Evolutionary conservation across 768 basidiomycete species (phyloP).

Genomic region (Leucosporidium yakuticum): DNA sequence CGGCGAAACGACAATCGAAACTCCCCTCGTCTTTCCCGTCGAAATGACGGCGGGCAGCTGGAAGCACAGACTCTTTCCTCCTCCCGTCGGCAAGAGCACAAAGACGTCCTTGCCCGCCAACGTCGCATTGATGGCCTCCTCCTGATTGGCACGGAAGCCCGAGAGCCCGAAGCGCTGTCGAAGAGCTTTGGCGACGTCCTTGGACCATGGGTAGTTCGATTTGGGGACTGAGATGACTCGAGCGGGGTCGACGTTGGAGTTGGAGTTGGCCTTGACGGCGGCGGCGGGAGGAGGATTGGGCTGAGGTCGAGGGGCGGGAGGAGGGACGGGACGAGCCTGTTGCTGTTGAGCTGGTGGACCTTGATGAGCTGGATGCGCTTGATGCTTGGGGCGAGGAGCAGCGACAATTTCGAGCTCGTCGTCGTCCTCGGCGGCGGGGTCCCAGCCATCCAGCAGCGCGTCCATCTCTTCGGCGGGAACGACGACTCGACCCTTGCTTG

Average conservation of each 20-base stretch:
- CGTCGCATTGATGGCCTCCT: constrained; percentile 74
- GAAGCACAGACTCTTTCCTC: constrained; percentile 49
- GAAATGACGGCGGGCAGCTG: constrained; percentile 76
- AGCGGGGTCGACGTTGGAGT: not conserved
- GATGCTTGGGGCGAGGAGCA: not conserved
- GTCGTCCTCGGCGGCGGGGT: too few relatives aligned
- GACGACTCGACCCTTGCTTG: too few relatives aligned
- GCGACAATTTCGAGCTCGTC: not conserved
- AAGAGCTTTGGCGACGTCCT: constrained; percentile 56
- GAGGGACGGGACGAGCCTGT: not conserved
- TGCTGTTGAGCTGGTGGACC: too few relatives aligned
- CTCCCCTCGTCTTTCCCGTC: constrained; percentile 64
- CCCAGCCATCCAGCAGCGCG: too few relatives aligned
- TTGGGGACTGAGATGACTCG: not conserved
- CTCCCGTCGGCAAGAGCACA: constrained; percentile 81
- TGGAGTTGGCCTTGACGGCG: constrained; percentile 16
- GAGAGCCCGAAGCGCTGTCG: constrained; percentile 58
- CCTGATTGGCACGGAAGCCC: constrained; percentile 72
- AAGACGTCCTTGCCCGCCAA: constrained; percentile 80
- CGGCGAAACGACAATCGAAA: constrained; percentile 86
- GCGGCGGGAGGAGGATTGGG: constrained; percentile 7
- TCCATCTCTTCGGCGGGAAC: too few relatives aligned
- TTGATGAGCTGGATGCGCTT: not conserved
- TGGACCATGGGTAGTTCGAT: constrained; percentile 32
- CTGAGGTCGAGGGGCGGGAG: not conserved